Evolutionary conservation across 2,329 filamentous ascomycete species (phyloP).

Genomic region (Cladosporium sphaerospermum): DNA sequence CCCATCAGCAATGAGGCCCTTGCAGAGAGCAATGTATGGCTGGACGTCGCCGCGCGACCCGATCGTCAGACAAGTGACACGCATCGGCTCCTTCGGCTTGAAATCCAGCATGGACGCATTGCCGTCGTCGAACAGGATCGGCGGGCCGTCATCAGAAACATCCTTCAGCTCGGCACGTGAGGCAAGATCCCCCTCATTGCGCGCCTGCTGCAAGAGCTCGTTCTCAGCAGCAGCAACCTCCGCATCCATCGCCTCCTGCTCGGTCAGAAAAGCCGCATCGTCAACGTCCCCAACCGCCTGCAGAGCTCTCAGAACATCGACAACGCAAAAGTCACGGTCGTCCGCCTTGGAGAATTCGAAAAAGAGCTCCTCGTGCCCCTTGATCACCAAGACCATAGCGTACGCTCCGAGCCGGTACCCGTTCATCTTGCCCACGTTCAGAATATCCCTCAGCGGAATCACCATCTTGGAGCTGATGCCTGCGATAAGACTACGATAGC

Average conservation of each 20-base stretch:
- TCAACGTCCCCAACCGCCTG: constrained; percentile 65
- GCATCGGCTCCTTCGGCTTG: constrained; percentile 72
- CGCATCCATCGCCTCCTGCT: constrained; percentile 64
- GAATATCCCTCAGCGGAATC: constrained; percentile 80
- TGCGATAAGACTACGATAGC: constrained; percentile 84
- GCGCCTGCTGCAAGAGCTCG: constrained; percentile 67
- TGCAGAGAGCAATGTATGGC: constrained; percentile 94
- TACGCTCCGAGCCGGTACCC: constrained; percentile 89
- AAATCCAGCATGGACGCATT: constrained; percentile 84
- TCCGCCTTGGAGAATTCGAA: constrained; percentile 82
- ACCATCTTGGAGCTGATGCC: constrained; percentile 90
- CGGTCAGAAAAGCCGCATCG: constrained; percentile 61
- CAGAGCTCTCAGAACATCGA: constrained; percentile 70
- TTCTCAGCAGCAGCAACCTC: constrained; percentile 39
- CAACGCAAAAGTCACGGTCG: constrained; percentile 78
- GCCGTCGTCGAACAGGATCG: constrained; percentile 84
- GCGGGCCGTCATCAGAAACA: constrained; percentile 51
- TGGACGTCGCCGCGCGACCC: constrained; percentile 94
- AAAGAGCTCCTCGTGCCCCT: constrained; percentile 90
- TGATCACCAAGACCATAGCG: constrained; percentile 85
- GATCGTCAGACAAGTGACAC: constrained; percentile 89
- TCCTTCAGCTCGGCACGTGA: neutral
- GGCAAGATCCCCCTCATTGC: constrained; percentile 36
- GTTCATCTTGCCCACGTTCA: constrained; percentile 91
- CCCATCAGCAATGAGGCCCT: constrained; percentile 79